phyloP scores from a whole-genome alignment of 257 asterid species.

The Solanum chaucha region DNA sequence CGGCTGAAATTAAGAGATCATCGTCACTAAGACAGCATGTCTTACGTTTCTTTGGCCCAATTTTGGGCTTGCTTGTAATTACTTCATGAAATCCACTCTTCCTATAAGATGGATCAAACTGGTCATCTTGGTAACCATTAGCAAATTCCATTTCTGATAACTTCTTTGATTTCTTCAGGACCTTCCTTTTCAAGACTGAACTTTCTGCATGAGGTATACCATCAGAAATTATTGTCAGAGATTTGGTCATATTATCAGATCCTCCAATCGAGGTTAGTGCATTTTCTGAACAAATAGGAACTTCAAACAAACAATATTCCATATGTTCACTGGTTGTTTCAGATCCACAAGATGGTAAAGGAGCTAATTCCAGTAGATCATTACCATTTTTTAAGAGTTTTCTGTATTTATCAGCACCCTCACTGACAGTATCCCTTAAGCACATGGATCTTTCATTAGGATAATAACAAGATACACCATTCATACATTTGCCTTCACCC shows the following conservation, averaged over 20 bases:
- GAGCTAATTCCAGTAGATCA: constrained; percentile 11
- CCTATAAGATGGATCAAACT: neutral
- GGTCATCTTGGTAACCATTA: constrained; percentile 17
- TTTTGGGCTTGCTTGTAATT: neutral
- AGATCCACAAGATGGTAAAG: constrained; percentile 29
- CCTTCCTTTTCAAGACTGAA: constrained; percentile 20
- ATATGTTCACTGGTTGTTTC: constrained; percentile 29
- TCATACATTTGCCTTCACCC: neutral
- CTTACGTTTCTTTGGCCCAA: constrained; percentile 39
- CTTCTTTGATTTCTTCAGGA: constrained; percentile 54
- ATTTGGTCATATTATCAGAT: constrained; percentile 8
- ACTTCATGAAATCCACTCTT: neutral
- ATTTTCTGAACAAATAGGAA: constrained; percentile 46
- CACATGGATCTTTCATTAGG: constrained; percentile 8
- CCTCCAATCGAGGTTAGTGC: constrained; percentile 27
- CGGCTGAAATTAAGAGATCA: constrained; percentile 79
- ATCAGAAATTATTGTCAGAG: neutral
- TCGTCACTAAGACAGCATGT: constrained; percentile 42
- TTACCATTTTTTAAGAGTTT: constrained; percentile 34
- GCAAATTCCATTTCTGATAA: constrained; percentile 50
- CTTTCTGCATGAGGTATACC: constrained; percentile 3
- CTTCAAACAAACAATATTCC: constrained; percentile 44
- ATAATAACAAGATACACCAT: neutral
- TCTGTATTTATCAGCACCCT: constrained; percentile 32
- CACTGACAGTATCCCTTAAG: constrained; percentile 9